Percentiles rank a stretch among this genome's conserved stretches.
phyloP scores from a whole-genome alignment of 2,329 filamentous ascomycete genomes.

The Leptographium procerum region DNA sequence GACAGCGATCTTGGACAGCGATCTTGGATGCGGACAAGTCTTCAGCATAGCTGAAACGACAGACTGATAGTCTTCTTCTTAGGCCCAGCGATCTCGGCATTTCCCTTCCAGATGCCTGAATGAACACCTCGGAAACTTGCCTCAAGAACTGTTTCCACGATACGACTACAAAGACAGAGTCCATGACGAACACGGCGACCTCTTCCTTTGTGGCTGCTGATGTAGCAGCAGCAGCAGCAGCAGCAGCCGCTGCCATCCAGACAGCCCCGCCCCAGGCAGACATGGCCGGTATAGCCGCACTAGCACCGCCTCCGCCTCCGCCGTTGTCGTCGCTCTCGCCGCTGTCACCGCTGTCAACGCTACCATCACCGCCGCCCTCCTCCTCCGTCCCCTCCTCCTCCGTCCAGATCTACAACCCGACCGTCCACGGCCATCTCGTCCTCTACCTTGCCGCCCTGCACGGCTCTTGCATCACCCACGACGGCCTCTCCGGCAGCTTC shows the following conservation, averaged over 20 bases:
- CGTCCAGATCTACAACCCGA: conserved; percentile 27
- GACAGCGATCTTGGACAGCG: too few relatives aligned
- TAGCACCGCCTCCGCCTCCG: too few relatives aligned
- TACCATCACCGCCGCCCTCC: neutral
- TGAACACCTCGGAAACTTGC: neutral
- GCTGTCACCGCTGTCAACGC: neutral
- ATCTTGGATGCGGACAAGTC: too few relatives aligned
- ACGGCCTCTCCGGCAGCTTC: conserved; percentile 46
- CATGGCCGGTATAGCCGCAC: neutral
- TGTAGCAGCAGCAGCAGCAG: neutral
- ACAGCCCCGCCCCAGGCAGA: too few relatives aligned
- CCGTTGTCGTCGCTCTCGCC: neutral
- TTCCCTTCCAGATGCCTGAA: neutral
- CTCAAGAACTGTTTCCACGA: neutral
- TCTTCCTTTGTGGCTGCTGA: neutral
- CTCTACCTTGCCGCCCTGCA: conserved; percentile 48
- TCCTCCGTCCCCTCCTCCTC: neutral
- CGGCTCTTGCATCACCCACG: conserved; percentile 45
- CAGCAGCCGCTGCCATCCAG: neutral
- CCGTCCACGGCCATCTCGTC: conserved; percentile 38
- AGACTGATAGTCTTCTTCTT: too few relatives aligned
- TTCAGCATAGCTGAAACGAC: too few relatives aligned
- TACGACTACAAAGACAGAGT: neutral
- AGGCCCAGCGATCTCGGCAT: too few relatives aligned
- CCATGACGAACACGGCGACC: neutral